Conservation (phyloP, 1,139 yeast species). For the Sugiyamaella novakii region DNA sequence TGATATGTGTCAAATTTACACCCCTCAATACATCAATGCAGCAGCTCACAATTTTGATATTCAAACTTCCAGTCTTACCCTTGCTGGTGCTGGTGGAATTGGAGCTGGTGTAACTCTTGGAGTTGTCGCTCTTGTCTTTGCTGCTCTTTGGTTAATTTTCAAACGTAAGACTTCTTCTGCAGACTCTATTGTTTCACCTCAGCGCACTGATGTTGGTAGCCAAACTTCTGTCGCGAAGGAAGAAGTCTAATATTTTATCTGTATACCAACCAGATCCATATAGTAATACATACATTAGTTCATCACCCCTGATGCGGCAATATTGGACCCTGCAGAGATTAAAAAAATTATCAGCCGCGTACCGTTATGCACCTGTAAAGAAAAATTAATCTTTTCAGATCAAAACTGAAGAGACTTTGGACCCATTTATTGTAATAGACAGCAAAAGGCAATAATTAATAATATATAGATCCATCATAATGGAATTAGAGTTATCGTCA, state of each 20-base stretch:
- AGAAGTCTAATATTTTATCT: conserved; percentile 11
- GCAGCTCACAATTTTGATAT: conserved; percentile 35
- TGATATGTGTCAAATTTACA: conserved; percentile 42
- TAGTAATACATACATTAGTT: no score
- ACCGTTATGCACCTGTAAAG: background rate
- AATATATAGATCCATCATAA: conserved; percentile 9
- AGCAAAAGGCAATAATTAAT: no score
- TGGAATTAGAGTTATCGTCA: conserved; percentile 31
- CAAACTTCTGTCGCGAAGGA: conserved; percentile 2
- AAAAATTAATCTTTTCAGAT: background rate
- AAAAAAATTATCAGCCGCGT: conserved; percentile 8
- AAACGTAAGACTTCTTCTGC: background rate
- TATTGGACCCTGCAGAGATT: conserved; percentile 11
- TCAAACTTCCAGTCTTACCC: conserved; percentile 35
- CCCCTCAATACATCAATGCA: conserved; percentile 29
- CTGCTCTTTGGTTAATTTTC: conserved; percentile 12
- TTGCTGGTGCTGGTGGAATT: conserved; percentile 52
- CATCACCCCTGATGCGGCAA: conserved; percentile 14
- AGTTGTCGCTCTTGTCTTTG: conserved; percentile 39
- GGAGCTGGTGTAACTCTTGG: conserved; percentile 54
- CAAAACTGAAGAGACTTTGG: background rate
- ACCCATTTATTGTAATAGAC: no score
- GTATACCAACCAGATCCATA: no score
- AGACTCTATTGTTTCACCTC: background rate
- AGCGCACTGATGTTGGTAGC: conserved; percentile 5